A percentile compares a stretch with the other conserved stretches of the same genome.
Conservation (phyloP, 257 asterid genomes). For the Fraxinus anomala region DNA sequence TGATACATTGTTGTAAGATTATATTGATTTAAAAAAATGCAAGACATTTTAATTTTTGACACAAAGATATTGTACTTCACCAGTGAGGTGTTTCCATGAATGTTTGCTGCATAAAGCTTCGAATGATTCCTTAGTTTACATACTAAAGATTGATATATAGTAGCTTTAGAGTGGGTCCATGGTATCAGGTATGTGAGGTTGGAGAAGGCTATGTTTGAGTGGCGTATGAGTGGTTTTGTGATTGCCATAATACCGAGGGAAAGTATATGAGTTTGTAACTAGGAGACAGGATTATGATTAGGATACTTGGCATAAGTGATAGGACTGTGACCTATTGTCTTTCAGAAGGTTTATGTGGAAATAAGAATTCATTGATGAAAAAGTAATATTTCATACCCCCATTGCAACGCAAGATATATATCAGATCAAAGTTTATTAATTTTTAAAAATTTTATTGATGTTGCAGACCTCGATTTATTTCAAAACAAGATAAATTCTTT, state of each 20-base stretch:
- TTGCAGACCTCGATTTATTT: conserved; percentile 56
- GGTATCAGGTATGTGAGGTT: neutral
- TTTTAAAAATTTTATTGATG: conserved; percentile 3
- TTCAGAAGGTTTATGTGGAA: neutral
- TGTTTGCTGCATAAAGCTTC: neutral
- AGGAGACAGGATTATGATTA: neutral
- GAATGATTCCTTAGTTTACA: neutral
- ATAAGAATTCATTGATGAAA: neutral
- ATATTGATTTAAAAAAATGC: neutral
- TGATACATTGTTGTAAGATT: neutral
- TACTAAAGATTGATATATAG: neutral
- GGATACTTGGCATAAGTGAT: neutral
- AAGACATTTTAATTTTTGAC: neutral
- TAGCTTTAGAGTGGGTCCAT: neutral
- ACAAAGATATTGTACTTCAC: neutral
- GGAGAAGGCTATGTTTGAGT: conserved; percentile 6
- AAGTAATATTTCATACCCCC: neutral
- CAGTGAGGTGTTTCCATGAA: neutral
- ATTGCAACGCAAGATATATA: neutral
- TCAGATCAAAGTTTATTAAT: conserved; percentile 8
- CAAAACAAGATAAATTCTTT: conserved; percentile 74
- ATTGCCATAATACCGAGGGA: neutral
- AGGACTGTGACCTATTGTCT: conserved; percentile 1
- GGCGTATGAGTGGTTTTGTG: conserved; percentile 16
- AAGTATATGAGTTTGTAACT: neutral